Conservation (phyloP, 179 eudicot genomes). For the Amaranthus tricolor region DNA sequence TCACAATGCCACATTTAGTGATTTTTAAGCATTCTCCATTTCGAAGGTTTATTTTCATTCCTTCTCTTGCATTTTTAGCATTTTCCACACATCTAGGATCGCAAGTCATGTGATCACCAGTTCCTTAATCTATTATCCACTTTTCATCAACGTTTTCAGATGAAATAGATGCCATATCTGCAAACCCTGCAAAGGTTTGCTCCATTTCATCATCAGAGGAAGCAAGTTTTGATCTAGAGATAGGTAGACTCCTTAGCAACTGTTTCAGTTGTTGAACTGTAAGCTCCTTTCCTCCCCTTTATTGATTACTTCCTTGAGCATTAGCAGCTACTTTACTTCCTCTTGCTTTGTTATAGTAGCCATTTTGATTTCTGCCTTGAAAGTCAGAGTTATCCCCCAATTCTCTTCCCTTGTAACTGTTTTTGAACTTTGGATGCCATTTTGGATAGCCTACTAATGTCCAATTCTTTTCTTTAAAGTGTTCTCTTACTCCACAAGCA, state of each 20-base stretch:
- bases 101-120: slow-evolving; percentile 1
- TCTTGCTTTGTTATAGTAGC: background rate
- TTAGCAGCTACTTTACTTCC: background rate
- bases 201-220: background rate
- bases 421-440: background rate
- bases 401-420: background rate
- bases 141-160: background rate
- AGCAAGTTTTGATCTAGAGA: background rate
- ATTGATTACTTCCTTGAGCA: background rate
- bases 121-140: slow-evolving; percentile 10
- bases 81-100: rapidly evolving
- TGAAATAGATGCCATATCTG: background rate
- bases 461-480: background rate
- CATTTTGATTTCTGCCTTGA: too few relatives aligned
- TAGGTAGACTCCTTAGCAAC: background rate
- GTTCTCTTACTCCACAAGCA: background rate
- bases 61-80: rapidly evolving
- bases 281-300: too few relatives aligned
- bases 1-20: background rate
- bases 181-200: background rate
- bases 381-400: rapidly evolving
- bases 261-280: background rate
- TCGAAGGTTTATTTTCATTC: background rate
- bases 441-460: background rate
- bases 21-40: background rate